Percentiles rank a stretch among this genome's conserved stretches.
phyloP scores from a whole-genome alignment of 106 monocot genomes.

The Apostasia shenzhenica region DNA sequence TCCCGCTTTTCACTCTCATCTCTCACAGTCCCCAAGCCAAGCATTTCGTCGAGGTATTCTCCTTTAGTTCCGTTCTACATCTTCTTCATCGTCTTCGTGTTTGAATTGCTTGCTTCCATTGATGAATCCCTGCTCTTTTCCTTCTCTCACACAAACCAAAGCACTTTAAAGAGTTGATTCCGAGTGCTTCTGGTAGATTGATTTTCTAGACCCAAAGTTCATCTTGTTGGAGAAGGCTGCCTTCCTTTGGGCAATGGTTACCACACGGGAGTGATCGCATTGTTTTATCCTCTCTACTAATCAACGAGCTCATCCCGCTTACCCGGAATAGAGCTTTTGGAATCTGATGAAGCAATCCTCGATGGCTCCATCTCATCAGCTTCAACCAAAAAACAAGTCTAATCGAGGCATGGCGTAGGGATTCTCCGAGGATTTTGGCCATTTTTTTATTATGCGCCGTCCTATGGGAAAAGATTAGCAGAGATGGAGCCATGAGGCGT shows the following conservation, averaged over 20 bases:
- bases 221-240: background rate
- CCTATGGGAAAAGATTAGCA: background rate
- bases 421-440: constrained; percentile 10
- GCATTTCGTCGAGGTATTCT: background rate
- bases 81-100: background rate
- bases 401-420: constrained; percentile 3
- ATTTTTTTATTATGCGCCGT: constrained; percentile 10
- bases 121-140: background rate
- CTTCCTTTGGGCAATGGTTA: background rate
- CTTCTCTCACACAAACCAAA: background rate
- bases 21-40: background rate
- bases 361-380: too few species aligned
- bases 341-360: background rate
- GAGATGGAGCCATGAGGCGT: background rate
- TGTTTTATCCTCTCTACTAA: background rate
- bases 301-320: background rate
- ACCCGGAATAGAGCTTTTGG: too few species aligned
- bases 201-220: background rate
- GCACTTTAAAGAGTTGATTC: too few species aligned
- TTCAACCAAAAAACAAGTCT: background rate
- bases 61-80: background rate
- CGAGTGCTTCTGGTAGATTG: background rate
- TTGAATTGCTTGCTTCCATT: background rate
- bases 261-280: background rate
- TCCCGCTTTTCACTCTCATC: background rate